Conservation (phyloP, 805 yeast genomes). For the Zygotorulaspora sp. region DNA sequence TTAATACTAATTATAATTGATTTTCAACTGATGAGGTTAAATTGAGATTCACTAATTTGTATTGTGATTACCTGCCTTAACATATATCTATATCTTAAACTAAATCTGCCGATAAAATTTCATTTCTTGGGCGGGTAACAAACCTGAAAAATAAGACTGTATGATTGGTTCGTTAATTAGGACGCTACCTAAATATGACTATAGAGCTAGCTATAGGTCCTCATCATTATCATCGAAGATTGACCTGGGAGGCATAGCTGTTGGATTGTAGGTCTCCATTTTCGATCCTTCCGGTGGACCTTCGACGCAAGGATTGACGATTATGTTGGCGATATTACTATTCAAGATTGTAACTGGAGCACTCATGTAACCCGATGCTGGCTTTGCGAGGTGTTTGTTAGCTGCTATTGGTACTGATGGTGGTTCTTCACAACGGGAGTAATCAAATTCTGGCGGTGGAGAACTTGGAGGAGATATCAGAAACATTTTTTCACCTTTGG, state of each 20-base stretch:
- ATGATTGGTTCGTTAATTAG: slow-evolving; percentile 2
- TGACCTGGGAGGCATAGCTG: slow-evolving; percentile 39
- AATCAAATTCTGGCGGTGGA: slow-evolving; percentile 41
- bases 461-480: slow-evolving; percentile 42
- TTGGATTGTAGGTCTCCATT: slow-evolving; percentile 22
- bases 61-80: neutral
- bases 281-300: neutral
- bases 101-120: slow-evolving; percentile 1
- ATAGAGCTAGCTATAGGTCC: neutral
- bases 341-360: slow-evolving; percentile 18
- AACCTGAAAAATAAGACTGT: slow-evolving; percentile 1
- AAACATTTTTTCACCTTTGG: slow-evolving; percentile 35
- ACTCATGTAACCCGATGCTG: neutral
- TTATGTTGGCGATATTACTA: slow-evolving; percentile 21
- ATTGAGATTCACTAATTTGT: neutral
- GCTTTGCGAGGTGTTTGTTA: neutral
- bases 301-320: slow-evolving; percentile 19
- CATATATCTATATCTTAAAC: neutral
- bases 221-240: slow-evolving; percentile 35
- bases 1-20: no score
- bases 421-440: slow-evolving; percentile 36
- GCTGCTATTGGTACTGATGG: slow-evolving; percentile 22
- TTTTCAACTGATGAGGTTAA: neutral
- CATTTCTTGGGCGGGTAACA: neutral
- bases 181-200: neutral